A percentile compares a stretch with the other conserved stretches of the same genome.
phyloP scores from a whole-genome alignment of 192 early-diverging fungal species.

The Mortierella antarctica region DNA sequence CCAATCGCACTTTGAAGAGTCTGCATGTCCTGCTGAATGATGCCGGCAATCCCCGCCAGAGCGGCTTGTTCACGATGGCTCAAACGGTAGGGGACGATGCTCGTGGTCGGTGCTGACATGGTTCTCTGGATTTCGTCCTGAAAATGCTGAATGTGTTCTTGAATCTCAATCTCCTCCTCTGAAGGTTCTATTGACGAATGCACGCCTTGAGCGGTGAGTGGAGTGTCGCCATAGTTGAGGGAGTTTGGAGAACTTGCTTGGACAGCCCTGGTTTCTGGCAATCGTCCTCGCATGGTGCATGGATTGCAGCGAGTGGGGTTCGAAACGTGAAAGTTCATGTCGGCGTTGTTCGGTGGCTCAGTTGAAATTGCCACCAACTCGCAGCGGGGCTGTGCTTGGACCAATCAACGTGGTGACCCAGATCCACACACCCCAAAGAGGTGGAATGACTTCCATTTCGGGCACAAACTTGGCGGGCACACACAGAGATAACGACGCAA shows the following conservation, averaged over 20 bases:
- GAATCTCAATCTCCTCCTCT: constrained; percentile 10
- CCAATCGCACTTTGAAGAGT: constrained; percentile 12
- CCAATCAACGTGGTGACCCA: constrained; percentile 8
- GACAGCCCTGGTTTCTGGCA: neutral
- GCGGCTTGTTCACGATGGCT: neutral
- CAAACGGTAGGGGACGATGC: neutral
- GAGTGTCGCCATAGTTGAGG: neutral
- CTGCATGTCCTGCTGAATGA: constrained; percentile 20
- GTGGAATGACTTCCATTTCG: neutral
- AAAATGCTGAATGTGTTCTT: neutral
- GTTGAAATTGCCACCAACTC: neutral
- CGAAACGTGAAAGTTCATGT: neutral
- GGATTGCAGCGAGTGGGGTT: neutral
- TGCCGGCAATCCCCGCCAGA: constrained; percentile 7
- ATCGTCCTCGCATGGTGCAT: constrained; percentile 22
- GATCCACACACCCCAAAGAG: neutral
- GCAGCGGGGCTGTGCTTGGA: constrained; percentile 4
- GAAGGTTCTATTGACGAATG: neutral
- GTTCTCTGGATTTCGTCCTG: neutral
- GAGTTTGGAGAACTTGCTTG: neutral
- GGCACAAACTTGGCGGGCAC: neutral
- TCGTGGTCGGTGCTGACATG: neutral
- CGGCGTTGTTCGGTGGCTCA: neutral
- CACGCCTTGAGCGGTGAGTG: neutral
- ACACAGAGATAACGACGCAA: too few species aligned